Evolutionary conservation across 208 protist genomes (phyloP), one percentile per base, ranked within the genome.

Genomic region (Leishmania major): DNA sequence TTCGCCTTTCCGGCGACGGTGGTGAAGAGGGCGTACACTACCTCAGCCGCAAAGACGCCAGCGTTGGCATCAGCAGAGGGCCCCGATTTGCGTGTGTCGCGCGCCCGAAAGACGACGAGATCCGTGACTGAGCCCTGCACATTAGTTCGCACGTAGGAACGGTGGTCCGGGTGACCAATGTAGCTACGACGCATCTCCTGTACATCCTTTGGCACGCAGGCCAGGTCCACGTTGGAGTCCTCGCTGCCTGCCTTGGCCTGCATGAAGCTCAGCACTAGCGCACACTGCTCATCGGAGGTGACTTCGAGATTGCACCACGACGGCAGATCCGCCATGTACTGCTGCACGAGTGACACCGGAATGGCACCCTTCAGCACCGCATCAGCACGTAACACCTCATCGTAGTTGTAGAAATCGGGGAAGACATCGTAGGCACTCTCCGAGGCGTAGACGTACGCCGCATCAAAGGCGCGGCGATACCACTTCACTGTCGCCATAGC

Each of bases 1-100:
- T 95, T 95, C 19, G 88, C 87, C n/a, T 80, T 75, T 19, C 82
- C 86, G 17, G 86, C 91, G 67, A 93, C 55, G 72, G 77, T 84
- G 1, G 91, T 91, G 74, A 97, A 95, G 53, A 93, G 67, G 66
- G 93, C 88, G 77, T 91, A 97, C 43, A 93, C 92, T 4, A 95
- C 79, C 69, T 92, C 81, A 4, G 77, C 82, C 6, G 85, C 87
- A 31, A 87, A 72, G 2, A 78, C 51, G 13, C 71, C 37, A 40
- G 43, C 19, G 74, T 51, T 1, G 62, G 17, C 17, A 22, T 40
- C 37, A 17, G 40, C 10, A 47, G 67, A 72, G 11, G 40, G 15
- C 69, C 60, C 17, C 10, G 40, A 51, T 81, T 55, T 74, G 57
- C 85, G 77, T 8, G 69, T 81, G 40, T 86, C 79, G 51, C 92